Conservation (phyloP, 768 basidiomycete genomes). For the Suillus subalutaceus region DNA sequence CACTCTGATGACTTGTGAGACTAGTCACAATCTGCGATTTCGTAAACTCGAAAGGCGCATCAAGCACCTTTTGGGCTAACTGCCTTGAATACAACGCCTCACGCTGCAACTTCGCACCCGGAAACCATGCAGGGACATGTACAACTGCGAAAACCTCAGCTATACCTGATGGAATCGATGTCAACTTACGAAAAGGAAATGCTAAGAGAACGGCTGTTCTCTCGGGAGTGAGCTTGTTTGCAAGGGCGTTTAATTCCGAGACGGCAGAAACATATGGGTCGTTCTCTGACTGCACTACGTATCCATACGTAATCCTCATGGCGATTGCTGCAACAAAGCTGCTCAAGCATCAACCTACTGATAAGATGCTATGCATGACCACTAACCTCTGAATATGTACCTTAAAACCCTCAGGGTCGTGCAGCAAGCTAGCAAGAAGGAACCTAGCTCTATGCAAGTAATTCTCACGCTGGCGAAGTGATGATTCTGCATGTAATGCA, state of each 20-base stretch:
- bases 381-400: slow-evolving; percentile 23
- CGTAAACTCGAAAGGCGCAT: slow-evolving; percentile 29
- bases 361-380: neutral
- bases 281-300: slow-evolving; percentile 20
- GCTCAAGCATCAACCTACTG: neutral
- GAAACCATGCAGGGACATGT: slow-evolving; percentile 25
- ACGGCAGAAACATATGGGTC: slow-evolving; percentile 24
- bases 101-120: slow-evolving; percentile 17
- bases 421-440: slow-evolving; percentile 18
- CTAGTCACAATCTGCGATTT: slow-evolving; percentile 14
- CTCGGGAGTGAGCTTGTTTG: slow-evolving; percentile 21
- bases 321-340: slow-evolving; percentile 25
- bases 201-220: slow-evolving; percentile 20
- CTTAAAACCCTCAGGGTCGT: slow-evolving; percentile 18
- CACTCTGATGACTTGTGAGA: neutral
- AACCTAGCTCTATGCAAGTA: slow-evolving; percentile 11
- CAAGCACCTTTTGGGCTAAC: slow-evolving; percentile 19
- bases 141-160: slow-evolving; percentile 14
- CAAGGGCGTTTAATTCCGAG: slow-evolving; percentile 14
- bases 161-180: neutral
- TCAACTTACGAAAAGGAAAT: slow-evolving; percentile 26
- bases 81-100: slow-evolving; percentile 16
- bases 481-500: slow-evolving; percentile 15
- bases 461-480: slow-evolving; percentile 19
- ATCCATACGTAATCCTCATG: slow-evolving; percentile 28